phyloP scores from a whole-genome alignment of 805 yeast species.

The Candida ponderosae region DNA sequence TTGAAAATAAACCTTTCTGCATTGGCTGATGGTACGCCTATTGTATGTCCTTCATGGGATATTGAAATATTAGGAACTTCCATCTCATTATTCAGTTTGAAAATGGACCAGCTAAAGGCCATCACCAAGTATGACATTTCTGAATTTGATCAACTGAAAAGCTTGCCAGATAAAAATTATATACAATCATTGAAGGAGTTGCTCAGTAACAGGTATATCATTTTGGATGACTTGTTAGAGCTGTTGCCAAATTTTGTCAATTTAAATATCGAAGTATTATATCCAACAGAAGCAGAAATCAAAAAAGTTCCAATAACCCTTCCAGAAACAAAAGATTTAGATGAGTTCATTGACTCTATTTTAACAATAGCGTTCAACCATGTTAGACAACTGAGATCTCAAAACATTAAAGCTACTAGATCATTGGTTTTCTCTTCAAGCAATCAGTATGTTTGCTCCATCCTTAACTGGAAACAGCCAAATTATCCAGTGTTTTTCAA shows the following conservation, averaged over 20 bases:
- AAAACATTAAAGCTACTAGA: slow-evolving; percentile 32
- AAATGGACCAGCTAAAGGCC: slow-evolving; percentile 23
- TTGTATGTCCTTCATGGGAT: slow-evolving; percentile 66
- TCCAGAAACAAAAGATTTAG: slow-evolving; percentile 42
- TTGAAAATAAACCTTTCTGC: slow-evolving; percentile 60
- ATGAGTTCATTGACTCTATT: slow-evolving; percentile 68
- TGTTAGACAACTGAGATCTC: slow-evolving; percentile 41
- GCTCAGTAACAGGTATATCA: slow-evolving; percentile 42
- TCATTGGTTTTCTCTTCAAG: slow-evolving; percentile 80
- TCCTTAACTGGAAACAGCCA: slow-evolving; percentile 97
- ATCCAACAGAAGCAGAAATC: slow-evolving; percentile 55
- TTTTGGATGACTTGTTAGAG: slow-evolving; percentile 51
- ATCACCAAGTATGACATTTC: slow-evolving; percentile 21
- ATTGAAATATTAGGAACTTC: slow-evolving; percentile 42
- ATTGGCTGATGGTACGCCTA: slow-evolving; percentile 78
- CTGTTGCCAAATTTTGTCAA: slow-evolving; percentile 53
- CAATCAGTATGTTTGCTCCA: slow-evolving; percentile 86
- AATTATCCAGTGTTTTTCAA: slow-evolving; percentile 90
- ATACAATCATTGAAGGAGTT: slow-evolving; percentile 31
- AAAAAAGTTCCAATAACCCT: slow-evolving; percentile 31
- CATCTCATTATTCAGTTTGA: slow-evolving; percentile 54
- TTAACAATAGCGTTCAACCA: slow-evolving; percentile 69
- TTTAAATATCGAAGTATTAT: slow-evolving; percentile 66
- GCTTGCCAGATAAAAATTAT: slow-evolving; percentile 16
- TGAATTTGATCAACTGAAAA: slow-evolving; percentile 1